Evolutionary conservation across 257 asterid species (phyloP), one percentile per base, ranked within the genome.

Genomic region (Orobanche coerulescens): DNA sequence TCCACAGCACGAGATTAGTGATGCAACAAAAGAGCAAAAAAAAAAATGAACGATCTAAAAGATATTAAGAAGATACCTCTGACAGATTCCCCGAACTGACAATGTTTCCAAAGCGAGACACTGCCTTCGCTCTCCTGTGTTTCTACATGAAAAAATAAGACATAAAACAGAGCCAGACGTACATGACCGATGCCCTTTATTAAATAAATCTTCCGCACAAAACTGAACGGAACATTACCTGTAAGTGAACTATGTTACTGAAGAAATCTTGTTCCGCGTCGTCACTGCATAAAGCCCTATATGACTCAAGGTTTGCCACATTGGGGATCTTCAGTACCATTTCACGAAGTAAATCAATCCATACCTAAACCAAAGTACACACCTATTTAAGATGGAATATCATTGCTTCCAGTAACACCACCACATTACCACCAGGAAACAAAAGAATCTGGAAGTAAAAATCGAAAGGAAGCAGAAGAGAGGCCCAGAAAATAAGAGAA

Each of bases 251-350:
- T 51, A 92, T 42, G 75, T 88, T 92, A 64, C 66, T 79, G 73
- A 92, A 92, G 61, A 92, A 84, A 74, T 92, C 98, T 73, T 92
- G 96, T 55, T 92, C 98, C 26, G 85, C 84, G 64, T 92, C 96
- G 43, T 77, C 81, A 75, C 83, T 76, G 75, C 79, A 82, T 48
- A 88, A 74, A 63, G 77, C 85, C 73, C 70, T 62, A 73, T 62
- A 88, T 10, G 96, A 82, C 23, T 74, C 76, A 50, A 92, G 83
- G 71, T 80, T 82, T 49, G 81, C 81, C 66, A 79, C 80, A 20
- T 59, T 49, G 18, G 95, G 98, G 53, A 92, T 81, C 82, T 84
- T 88, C 83, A 84, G 56, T 62, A 86, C 95, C 95, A 92, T 92
- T 75, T 75, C 93, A 56, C 83, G 74, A 55, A 92, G 90, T 71